Base-by-base conservation (phyloP, 2,329 filamentous ascomycete genomes). In the Colletotrichum australisinense region DNA sequence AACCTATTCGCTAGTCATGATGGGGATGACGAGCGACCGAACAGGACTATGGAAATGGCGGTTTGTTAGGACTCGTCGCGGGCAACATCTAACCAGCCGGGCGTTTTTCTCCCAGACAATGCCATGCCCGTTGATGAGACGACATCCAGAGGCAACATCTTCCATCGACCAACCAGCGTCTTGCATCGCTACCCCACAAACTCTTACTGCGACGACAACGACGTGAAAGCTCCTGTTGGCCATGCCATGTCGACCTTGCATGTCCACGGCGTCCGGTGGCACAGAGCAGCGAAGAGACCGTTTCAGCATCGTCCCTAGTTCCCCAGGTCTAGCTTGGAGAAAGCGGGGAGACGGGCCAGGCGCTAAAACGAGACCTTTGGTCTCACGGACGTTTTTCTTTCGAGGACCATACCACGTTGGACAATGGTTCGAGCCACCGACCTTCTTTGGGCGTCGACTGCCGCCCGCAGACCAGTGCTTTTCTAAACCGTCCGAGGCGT, bases 61-160 rank as follows among this genome's bases (percentile, higher is more conserved):
- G 6, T 30, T n/a, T 19, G 7, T 19, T 35, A 63, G 28, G 58
- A 53, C 59, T 53, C 57, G 38, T 26, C 52, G 58, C 42, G 38
- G 46, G 59, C 5, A 63, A n/a, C 30, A 42, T 22, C 49, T 6
- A 14, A 28, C 24, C 52, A 55, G 9, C n/a, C 6, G 14, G 60
- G 14, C 26, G 38, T 32, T 26, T 22, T 32, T 11, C 26, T 42
- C 42, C 35, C 30, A 58, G n/a, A 19, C 38, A 24, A 58, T 69
- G 66, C 53, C 46, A 70, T 69, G 67, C 60, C 70, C 70, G 67
- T 66, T 62, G 70, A 70, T 73, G 67, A 73, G 70, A 73, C 70
- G 67, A 73, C 67, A 46, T 70, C 35, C 55, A 60, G 60, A 35
- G 11, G 19, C 59, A 26, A 22, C 24, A 22, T 22, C 19, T 26